These are phyloP conservation scores for Fusarium mangiferae DNA, from an alignment of 2,329 filamentous ascomycete genomes.

Conservation along the genomic window DNA sequence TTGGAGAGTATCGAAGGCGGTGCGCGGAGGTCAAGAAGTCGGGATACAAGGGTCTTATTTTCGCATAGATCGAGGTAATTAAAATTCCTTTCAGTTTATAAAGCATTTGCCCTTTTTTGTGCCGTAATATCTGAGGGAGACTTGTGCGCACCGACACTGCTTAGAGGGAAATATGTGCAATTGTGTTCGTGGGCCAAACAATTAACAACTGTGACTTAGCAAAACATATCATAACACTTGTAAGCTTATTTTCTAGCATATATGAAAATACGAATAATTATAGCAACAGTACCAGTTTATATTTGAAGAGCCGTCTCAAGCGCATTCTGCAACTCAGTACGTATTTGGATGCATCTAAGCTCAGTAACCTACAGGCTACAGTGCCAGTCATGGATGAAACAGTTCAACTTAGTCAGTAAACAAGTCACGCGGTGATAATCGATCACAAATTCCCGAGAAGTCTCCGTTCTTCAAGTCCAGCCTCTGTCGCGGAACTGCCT, in stretches of 20 bases:
- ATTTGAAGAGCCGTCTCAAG: background rate
- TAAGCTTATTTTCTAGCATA: fast-evolving
- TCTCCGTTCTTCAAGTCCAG: background rate
- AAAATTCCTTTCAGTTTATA: background rate
- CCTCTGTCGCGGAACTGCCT: background rate
- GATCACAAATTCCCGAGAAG: background rate
- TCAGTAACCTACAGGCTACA: background rate
- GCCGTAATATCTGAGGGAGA: background rate
- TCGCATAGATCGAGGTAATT: background rate
- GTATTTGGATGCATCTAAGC: background rate
- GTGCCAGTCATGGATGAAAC: background rate
- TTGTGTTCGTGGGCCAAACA: too few relatives aligned
- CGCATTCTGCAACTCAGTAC: too few relatives aligned
- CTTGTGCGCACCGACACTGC: fast-evolving
- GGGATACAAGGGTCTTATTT: constrained; percentile 7
- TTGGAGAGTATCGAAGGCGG: constrained; percentile 23
- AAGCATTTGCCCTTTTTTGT: fast-evolving
- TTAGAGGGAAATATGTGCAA: too few relatives aligned
- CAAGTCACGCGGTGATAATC: too few relatives aligned
- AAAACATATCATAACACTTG: too few relatives aligned
- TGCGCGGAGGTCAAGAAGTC: constrained; percentile 10
- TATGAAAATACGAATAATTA: fast-evolving
- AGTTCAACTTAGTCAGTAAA: background rate
- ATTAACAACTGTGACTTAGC: fast-evolving
- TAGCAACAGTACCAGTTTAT: too few relatives aligned